phyloP scores from a whole-genome alignment of 2,329 filamentous ascomycete genomes.

The Chalara sp. region DNA sequence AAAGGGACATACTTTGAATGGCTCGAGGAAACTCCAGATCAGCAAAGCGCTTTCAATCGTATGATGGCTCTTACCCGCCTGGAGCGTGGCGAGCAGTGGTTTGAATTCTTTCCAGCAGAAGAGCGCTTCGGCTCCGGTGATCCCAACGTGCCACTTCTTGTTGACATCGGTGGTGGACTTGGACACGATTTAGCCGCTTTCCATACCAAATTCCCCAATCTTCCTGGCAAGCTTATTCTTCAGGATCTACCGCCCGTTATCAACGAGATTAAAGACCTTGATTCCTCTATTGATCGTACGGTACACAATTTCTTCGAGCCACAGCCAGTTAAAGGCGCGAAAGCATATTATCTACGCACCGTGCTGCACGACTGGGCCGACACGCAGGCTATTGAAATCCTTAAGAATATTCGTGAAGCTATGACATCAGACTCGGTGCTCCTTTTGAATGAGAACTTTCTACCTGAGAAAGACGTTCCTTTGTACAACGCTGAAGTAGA shows the following conservation, averaged over 20 bases:
- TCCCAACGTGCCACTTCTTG: not conserved
- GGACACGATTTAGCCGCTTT: constrained; percentile 6
- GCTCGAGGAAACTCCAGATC: constrained; percentile 1
- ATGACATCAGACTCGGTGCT: constrained; percentile 30
- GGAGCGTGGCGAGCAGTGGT: constrained; percentile 5
- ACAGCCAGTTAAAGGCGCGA: constrained; percentile 25
- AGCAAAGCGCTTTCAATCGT: constrained; percentile 2
- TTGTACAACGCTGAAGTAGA: constrained; percentile 30
- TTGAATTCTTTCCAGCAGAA: not conserved
- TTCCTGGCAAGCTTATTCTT: constrained; percentile 6
- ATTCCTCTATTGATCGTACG: constrained; percentile 19
- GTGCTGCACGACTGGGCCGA: constrained; percentile 37
- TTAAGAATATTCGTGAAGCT: constrained; percentile 20
- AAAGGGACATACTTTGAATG: constrained; percentile 5
- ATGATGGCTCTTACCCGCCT: constrained; percentile 2
- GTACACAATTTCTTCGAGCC: constrained; percentile 28
- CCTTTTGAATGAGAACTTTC: constrained; percentile 35
- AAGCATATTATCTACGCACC: constrained; percentile 27
- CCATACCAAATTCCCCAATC: constrained; percentile 1
- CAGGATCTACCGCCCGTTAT: constrained; percentile 8
- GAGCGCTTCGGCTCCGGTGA: not conserved
- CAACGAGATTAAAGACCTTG: constrained; percentile 2
- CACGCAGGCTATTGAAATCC: constrained; percentile 24
- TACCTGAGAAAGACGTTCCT: constrained; percentile 27
- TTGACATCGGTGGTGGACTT: constrained; percentile 9